These are phyloP conservation scores for Rhodotorula paludigena DNA, from an alignment of 768 basidiomycete species.

Conservation along the genomic window DNA sequence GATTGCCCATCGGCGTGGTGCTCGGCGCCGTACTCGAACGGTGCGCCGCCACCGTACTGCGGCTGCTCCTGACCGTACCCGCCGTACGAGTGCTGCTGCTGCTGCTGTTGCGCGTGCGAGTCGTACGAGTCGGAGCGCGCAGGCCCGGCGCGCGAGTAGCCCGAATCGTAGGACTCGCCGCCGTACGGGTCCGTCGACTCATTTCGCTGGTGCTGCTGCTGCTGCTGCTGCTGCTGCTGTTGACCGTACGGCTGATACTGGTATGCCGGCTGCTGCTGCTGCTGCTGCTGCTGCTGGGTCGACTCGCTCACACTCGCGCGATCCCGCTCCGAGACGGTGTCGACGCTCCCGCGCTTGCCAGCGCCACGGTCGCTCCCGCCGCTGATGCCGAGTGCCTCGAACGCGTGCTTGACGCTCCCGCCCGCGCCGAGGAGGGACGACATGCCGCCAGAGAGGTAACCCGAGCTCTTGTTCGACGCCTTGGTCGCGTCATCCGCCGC, in stretches of 20 bases:
- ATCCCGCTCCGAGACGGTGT: not conserved
- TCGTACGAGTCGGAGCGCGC: too few species aligned
- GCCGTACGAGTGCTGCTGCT: not conserved
- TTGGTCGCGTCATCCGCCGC: not conserved
- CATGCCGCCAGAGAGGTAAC: conserved; percentile 26
- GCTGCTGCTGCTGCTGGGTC: not conserved
- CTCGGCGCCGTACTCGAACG: not conserved
- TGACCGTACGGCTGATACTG: conserved; percentile 9
- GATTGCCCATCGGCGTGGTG: not conserved
- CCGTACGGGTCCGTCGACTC: not conserved
- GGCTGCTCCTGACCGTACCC: not conserved
- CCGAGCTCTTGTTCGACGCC: not conserved
- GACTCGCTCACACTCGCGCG: conserved; percentile 3
- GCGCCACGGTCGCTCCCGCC: not conserved
- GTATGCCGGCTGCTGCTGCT: too few species aligned
- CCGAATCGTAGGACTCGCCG: not conserved
- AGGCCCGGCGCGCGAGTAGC: not conserved
- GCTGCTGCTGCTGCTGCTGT: not conserved
- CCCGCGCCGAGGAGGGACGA: conserved; percentile 15
- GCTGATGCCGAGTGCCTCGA: conserved; percentile 26
- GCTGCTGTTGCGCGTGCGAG: not conserved
- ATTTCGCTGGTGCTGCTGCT: too few species aligned
- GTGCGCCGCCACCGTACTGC: not conserved
- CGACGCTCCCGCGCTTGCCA: conserved; percentile 5
- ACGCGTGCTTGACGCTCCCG: conserved; percentile 22